phyloP scores from a whole-genome alignment of 768 basidiomycete genomes.

The Lactarius deliciosus region DNA sequence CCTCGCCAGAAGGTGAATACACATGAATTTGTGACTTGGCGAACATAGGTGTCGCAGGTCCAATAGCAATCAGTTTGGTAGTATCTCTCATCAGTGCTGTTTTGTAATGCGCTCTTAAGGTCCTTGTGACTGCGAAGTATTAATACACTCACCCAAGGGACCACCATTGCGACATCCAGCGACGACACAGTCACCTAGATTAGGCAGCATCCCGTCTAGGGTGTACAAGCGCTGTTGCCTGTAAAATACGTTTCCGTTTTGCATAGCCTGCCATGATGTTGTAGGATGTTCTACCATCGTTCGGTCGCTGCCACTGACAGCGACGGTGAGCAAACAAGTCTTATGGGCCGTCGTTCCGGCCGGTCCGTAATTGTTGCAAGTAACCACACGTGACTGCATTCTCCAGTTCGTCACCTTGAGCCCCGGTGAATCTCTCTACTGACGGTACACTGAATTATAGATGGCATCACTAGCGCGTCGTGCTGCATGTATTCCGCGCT shows the following conservation, averaged over 20 bases:
- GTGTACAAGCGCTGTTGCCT: conserved; percentile 81
- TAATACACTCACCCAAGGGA: conserved; percentile 65
- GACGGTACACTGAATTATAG: not conserved
- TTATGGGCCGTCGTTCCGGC: not conserved
- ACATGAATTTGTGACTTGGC: conserved; percentile 83
- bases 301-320: not conserved
- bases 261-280: conserved; percentile 87
- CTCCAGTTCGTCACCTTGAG: not conserved
- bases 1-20: conserved; percentile 83
- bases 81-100: conserved; percentile 86
- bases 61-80: conserved; percentile 73
- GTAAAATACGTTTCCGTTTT: conserved; percentile 85
- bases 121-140: conserved; percentile 3
- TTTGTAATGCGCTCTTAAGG: not conserved
- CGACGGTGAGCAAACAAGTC: not conserved
- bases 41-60: conserved; percentile 53
- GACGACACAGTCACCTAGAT: conserved; percentile 75
- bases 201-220: conserved; percentile 72
- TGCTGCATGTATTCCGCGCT: not conserved
- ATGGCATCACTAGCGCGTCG: conserved; percentile 9
- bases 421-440: too few species aligned
- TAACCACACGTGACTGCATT: not conserved
- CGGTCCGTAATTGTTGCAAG: not conserved
- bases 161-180: conserved; percentile 86
- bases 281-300: conserved; percentile 68